These are phyloP conservation scores for Claviceps pazoutovae DNA, from an alignment of 2,329 filamentous ascomycete genomes.

Conservation along the genomic window DNA sequence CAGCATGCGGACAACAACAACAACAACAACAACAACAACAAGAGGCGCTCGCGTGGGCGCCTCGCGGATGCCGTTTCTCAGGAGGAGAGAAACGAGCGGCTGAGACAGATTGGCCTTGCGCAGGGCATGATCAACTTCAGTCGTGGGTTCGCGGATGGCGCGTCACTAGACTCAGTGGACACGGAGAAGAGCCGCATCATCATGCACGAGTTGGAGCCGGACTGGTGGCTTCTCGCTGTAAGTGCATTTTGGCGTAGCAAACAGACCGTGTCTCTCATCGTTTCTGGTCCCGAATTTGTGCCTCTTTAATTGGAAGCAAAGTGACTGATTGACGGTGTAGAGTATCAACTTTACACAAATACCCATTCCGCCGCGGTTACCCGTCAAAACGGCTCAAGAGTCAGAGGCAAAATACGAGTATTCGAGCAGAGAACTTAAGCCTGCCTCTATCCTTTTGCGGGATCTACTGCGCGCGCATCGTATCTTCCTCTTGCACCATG, in stretches of 20 bases:
- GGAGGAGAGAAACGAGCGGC: slow-evolving; percentile 67
- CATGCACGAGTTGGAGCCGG: slow-evolving; percentile 71
- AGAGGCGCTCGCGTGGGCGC: slow-evolving; percentile 27
- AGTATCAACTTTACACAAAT: slow-evolving; percentile 63
- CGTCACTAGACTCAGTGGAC: slow-evolving; percentile 71
- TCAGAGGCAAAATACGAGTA: slow-evolving; percentile 50
- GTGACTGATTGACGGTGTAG: slow-evolving; percentile 9
- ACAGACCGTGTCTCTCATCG: neutral
- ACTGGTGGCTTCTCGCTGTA: slow-evolving; percentile 94
- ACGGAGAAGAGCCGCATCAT: slow-evolving; percentile 80
- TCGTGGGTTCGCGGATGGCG: slow-evolving; percentile 67
- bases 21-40: slow-evolving; percentile 21
- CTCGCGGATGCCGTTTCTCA: slow-evolving; percentile 32
- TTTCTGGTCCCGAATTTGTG: neutral
- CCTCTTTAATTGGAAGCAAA: neutral
- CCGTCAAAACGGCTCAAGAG: slow-evolving; percentile 24
- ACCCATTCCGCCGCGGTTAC: slow-evolving; percentile 43
- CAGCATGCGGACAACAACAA: slow-evolving; percentile 23
- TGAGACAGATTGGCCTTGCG: slow-evolving; percentile 87
- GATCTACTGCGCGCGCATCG: slow-evolving; percentile 74
- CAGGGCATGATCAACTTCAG: slow-evolving; percentile 95
- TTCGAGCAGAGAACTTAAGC: slow-evolving; percentile 80
- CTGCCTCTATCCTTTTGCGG: slow-evolving; percentile 59
- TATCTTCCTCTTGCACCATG: slow-evolving; percentile 80
- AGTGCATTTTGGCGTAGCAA: slow-evolving; percentile 18